These are phyloP conservation scores for Juglanconis juglandina DNA, from an alignment of 2,329 filamentous ascomycete species.

Conservation along the genomic window DNA sequence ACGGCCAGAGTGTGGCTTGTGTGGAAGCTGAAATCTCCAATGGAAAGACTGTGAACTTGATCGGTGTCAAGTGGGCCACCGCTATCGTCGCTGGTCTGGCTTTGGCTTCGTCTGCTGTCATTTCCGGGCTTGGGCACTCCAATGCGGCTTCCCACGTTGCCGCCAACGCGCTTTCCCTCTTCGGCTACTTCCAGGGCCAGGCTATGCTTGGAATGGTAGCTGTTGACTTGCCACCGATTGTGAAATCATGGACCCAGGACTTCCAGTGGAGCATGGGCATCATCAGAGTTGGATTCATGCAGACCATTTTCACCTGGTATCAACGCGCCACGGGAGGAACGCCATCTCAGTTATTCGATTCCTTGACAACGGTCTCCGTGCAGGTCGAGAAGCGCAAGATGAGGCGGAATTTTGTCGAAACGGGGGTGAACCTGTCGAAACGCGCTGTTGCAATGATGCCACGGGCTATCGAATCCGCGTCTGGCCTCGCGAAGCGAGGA, in stretches of 20 bases:
- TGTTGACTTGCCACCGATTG: constrained; percentile 79
- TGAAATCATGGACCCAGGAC: constrained; percentile 91
- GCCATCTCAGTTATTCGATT: constrained; percentile 73
- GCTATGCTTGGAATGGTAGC: constrained; percentile 84
- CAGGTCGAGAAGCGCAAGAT: constrained; percentile 66
- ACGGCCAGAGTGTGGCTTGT: constrained; percentile 68
- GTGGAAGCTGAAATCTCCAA: constrained; percentile 87
- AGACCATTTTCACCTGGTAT: constrained; percentile 90
- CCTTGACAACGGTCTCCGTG: constrained; percentile 73
- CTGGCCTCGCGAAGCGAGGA: constrained; percentile 47
- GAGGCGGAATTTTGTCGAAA: constrained; percentile 25
- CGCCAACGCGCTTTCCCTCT: constrained; percentile 88
- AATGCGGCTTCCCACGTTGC: constrained; percentile 95
- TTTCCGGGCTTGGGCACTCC: constrained; percentile 85
- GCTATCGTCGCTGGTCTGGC: constrained; percentile 84
- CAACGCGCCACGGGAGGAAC: constrained; percentile 88
- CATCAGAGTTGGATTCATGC: constrained; percentile 81
- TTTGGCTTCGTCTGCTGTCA: constrained; percentile 79
- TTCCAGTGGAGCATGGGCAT: constrained; percentile 99
- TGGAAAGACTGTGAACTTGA: constrained; percentile 84
- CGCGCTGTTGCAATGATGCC: constrained; percentile 54
- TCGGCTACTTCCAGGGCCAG: constrained; percentile 91
- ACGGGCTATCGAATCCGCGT: constrained; percentile 32
- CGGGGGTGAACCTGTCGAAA: constrained; percentile 45
- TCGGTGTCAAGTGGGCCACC: constrained; percentile 84